Evolutionary conservation across 768 basidiomycete genomes (phyloP), one percentile per base, ranked within the genome.

Genomic region (Tephrocybe rancida): DNA sequence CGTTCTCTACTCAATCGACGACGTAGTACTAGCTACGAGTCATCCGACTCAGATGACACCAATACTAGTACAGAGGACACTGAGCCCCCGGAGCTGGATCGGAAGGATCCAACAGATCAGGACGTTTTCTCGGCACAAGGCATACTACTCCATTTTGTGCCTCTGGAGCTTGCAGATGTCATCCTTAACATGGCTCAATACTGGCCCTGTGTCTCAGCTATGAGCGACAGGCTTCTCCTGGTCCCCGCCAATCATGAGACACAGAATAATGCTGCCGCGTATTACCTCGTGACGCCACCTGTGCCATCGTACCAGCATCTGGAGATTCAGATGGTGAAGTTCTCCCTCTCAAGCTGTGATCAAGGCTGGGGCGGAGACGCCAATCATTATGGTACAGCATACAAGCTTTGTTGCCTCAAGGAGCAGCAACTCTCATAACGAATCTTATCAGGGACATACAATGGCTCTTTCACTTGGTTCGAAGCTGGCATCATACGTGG

Each of bases 291-390:
- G 16, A 58, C 64, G 2, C 63, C 59, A 2, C 39, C 56, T 4
- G 57, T 68, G 21, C 58, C 52, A 10, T 44, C 24, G 13, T 24
- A 48, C 9, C 27, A 37, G 21, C 56, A 48, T 16, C 39, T 60
- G 27, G 39, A 54, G 5, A 60, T 69, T 25, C 59, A 64, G 39
- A 56, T 43, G 50, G 54, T 69, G 3, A 51, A 44, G 29, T 67
- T 71, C 25, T 43, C 50, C 24, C 38, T 61, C 3, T 11, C 10
- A 18, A 59, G 58, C 47, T 41, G 50, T 29, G 71, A 73, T 52
- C 70, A 73, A 61, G 70, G 70, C 6, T 72, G 68, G 70, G 66
- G 68, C 11, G 68, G 67, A 10, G 61, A 64, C 16, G 47, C 51
- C 1, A 52, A 53, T 19, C 38, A 58, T 22, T 32, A 21, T 57